Conservation (phyloP, 192 early-diverging fungal species). For the Tieghemiomyces parasiticus region DNA sequence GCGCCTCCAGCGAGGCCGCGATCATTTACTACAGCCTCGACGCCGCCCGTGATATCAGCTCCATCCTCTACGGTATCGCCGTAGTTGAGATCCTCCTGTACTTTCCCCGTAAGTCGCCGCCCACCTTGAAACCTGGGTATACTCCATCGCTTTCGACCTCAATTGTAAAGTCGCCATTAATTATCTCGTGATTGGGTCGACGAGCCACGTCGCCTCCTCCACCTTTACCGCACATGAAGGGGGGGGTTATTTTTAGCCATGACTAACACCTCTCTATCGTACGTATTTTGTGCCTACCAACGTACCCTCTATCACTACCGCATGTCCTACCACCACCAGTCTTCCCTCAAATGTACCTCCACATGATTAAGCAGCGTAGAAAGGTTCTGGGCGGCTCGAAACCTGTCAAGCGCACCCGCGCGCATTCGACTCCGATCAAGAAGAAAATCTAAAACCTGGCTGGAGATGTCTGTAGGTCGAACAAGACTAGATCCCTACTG, state of each 20-base stretch:
- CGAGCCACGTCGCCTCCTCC: background rate
- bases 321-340: too few relatives aligned
- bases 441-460: slow-evolving; percentile 8
- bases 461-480: too few relatives aligned
- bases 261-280: background rate
- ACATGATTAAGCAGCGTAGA: slow-evolving; percentile 83
- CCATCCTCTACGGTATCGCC: slow-evolving; percentile 41
- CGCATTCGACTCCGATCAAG: slow-evolving; percentile 4
- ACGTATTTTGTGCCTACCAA: background rate
- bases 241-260: slow-evolving; percentile 5
- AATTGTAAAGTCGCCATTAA: too few relatives aligned
- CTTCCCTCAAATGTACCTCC: slow-evolving; percentile 72
- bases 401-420: background rate
- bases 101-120: slow-evolving; percentile 40
- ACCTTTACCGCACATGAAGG: background rate
- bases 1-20: slow-evolving; percentile 70
- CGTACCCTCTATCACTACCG: slow-evolving; percentile 1
- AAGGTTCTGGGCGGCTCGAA: slow-evolving; percentile 44
- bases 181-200: background rate
- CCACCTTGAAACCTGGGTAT: too few relatives aligned
- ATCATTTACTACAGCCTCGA: slow-evolving; percentile 58
- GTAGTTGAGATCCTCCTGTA: slow-evolving; percentile 46
- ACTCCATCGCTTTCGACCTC: background rate
- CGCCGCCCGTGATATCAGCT: slow-evolving; percentile 32
- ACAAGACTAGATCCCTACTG: too few relatives aligned